phyloP scores from a whole-genome alignment of 768 basidiomycete genomes.

The Leccinum rimulosum region DNA sequence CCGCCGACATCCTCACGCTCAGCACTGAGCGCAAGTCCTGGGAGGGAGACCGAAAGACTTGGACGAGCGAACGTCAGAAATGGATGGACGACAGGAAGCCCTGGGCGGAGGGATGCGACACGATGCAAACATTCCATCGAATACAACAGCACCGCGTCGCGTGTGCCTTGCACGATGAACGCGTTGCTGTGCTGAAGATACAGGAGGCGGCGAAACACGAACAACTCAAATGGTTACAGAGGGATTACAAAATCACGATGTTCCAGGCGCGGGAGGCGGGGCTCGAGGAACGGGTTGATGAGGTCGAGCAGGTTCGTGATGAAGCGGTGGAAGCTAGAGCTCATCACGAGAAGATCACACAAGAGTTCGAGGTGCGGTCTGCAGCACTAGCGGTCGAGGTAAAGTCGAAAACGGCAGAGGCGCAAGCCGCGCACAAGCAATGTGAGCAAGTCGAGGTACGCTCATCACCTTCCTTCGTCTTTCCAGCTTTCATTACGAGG shows the following conservation, averaged over 20 bases:
- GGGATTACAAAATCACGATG: conserved; percentile 66
- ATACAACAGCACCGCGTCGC: conserved; percentile 60
- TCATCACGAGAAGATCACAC: conserved; percentile 28
- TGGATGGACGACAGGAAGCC: conserved; percentile 53
- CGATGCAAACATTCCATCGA: conserved; percentile 59
- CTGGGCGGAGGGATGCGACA: conserved; percentile 64
- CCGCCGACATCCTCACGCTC: conserved; percentile 32
- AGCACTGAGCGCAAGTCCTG: conserved; percentile 37
- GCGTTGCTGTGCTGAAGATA: conserved; percentile 48
- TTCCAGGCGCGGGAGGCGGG: conserved; percentile 64
- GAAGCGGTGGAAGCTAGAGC: conserved; percentile 14
- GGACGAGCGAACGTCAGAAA: conserved; percentile 30
- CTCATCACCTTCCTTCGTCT: background rate
- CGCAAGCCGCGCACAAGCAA: conserved; percentile 40
- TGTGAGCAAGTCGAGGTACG: conserved; percentile 47
- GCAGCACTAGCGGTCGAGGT: conserved; percentile 36
- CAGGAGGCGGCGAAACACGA: conserved; percentile 54
- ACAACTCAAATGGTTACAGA: conserved; percentile 55
- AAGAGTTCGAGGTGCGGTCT: conserved; percentile 31
- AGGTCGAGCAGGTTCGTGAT: conserved; percentile 50
- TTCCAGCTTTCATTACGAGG: background rate
- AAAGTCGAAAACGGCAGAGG: conserved; percentile 39
- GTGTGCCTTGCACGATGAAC: conserved; percentile 54
- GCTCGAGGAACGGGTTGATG: conserved; percentile 50
- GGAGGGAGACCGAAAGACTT: conserved; percentile 28